phyloP scores from a whole-genome alignment of 371 early-diverging fungal genomes.

The Capniomyces stellatus region DNA sequence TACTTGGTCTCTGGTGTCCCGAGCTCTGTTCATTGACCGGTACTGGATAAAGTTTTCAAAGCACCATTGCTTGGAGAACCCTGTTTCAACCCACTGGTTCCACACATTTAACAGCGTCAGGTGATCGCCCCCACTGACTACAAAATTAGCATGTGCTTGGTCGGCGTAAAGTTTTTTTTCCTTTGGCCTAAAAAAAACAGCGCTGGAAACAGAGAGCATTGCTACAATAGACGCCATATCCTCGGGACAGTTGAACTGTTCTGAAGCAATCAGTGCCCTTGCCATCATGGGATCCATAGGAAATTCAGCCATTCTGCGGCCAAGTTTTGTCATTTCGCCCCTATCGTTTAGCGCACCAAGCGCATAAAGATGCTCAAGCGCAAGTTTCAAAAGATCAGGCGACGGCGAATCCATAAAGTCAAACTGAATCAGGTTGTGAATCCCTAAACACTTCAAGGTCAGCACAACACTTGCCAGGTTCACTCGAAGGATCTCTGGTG shows the following conservation, averaged over 20 bases:
- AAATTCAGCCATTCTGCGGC: constrained; percentile 96
- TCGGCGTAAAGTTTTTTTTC: constrained; percentile 88
- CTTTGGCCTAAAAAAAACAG: constrained; percentile 84
- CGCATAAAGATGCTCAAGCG: constrained; percentile 86
- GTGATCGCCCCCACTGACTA: constrained; percentile 59
- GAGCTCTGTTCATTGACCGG: constrained; percentile 73
- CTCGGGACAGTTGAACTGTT: constrained; percentile 82
- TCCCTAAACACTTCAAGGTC: constrained; percentile 77
- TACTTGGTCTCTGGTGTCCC: constrained; percentile 89
- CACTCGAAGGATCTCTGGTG: constrained; percentile 91
- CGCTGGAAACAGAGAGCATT: constrained; percentile 84
- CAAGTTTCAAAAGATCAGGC: constrained; percentile 77
- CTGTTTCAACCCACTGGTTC: constrained; percentile 89
- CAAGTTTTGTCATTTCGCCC: constrained; percentile 88
- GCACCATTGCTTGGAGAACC: constrained; percentile 88
- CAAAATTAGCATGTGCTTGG: constrained; percentile 70
- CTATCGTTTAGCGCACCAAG: constrained; percentile 87
- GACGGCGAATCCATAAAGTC: constrained; percentile 97
- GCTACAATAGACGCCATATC: constrained; percentile 41
- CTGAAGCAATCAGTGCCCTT: constrained; percentile 79
- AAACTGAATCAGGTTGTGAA: constrained; percentile 88
- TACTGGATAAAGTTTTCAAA: constrained; percentile 90
- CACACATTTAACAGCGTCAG: constrained; percentile 79
- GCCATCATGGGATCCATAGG: constrained; percentile 94
- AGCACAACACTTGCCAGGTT: constrained; percentile 85